A percentile compares a stretch with the other conserved stretches of the same genome.
phyloP scores from a whole-genome alignment of 345 rosid species.

The Tarenaya hassleriana region DNA sequence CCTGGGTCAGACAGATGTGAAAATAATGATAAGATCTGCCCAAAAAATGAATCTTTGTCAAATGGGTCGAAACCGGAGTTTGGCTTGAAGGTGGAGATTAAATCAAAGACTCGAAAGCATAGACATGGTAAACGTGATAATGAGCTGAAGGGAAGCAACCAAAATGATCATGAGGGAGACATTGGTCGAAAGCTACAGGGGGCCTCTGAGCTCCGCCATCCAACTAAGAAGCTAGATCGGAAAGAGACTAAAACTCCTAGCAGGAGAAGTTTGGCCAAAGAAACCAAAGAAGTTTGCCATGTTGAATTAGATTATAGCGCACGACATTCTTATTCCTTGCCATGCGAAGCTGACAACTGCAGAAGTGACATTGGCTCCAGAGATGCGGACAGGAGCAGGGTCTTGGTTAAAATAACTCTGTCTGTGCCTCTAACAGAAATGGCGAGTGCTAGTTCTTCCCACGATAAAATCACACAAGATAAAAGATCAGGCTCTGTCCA shows the following conservation, averaged over 20 bases:
- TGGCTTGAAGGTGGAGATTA: constrained; percentile 24
- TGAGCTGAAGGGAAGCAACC: constrained; percentile 26
- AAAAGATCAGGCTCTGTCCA: constrained; percentile 29
- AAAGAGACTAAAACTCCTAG: constrained; percentile 31
- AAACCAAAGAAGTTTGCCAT: constrained; percentile 25
- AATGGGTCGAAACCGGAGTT: constrained; percentile 27
- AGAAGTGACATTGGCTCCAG: constrained; percentile 25
- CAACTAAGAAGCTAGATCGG: constrained; percentile 20
- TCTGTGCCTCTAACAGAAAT: constrained; percentile 30
- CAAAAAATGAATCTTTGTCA: constrained; percentile 23
- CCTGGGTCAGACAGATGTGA: constrained; percentile 27
- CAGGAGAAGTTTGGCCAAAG: constrained; percentile 35
- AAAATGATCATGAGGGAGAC: constrained; percentile 23
- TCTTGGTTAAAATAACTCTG: constrained; percentile 31
- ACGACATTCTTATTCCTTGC: constrained; percentile 40
- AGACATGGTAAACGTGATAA: constrained; percentile 29
- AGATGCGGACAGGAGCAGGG: constrained; percentile 26
- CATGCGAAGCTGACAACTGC: constrained; percentile 33
- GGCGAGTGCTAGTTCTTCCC: constrained; percentile 26
- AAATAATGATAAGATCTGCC: constrained; percentile 27
- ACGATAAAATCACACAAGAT: constrained; percentile 31
- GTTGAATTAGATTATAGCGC: constrained; percentile 24
- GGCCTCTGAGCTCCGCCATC: constrained; percentile 22
- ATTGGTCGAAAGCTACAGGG: constrained; percentile 21
- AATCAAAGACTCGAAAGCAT: constrained; percentile 27